Evolutionary conservation across 179 eudicot species (phyloP).

Genomic region (Silene coronaria): DNA sequence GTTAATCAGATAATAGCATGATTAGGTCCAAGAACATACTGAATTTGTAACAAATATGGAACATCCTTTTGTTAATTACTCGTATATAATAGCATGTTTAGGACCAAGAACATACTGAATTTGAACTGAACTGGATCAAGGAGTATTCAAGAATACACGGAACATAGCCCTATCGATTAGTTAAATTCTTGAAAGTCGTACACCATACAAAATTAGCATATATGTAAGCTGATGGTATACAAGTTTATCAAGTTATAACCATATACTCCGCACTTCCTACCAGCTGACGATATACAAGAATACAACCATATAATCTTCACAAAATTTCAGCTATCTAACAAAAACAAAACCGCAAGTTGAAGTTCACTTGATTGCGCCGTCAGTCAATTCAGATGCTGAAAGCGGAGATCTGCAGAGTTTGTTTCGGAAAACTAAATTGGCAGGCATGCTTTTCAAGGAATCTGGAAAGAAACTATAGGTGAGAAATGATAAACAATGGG

Average conservation of each 20-base stretch:
- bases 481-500: conserved; percentile 1
- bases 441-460: conserved; percentile 30
- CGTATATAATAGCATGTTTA: background rate
- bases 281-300: background rate
- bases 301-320: conserved; percentile 3
- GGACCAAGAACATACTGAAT: too few relatives aligned
- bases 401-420: conserved; percentile 23
- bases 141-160: background rate
- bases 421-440: conserved; percentile 19
- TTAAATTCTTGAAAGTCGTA: background rate
- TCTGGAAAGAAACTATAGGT: conserved; percentile 20
- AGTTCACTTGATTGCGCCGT: conserved; percentile 20
- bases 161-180: background rate
- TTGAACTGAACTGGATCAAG: too few relatives aligned
- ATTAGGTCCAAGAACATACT: too few relatives aligned
- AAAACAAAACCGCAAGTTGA: background rate
- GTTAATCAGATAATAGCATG: background rate
- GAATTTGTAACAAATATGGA: background rate
- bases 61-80: background rate
- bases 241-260: background rate
- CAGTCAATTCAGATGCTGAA: conserved; percentile 27
- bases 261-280: background rate
- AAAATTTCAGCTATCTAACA: conserved; percentile 4
- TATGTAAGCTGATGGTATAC: background rate
- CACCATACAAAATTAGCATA: conserved; percentile 9